These are phyloP conservation scores for Amauroascus niger DNA, from an alignment of 2,329 filamentous ascomycete genomes.

Conservation along the genomic window DNA sequence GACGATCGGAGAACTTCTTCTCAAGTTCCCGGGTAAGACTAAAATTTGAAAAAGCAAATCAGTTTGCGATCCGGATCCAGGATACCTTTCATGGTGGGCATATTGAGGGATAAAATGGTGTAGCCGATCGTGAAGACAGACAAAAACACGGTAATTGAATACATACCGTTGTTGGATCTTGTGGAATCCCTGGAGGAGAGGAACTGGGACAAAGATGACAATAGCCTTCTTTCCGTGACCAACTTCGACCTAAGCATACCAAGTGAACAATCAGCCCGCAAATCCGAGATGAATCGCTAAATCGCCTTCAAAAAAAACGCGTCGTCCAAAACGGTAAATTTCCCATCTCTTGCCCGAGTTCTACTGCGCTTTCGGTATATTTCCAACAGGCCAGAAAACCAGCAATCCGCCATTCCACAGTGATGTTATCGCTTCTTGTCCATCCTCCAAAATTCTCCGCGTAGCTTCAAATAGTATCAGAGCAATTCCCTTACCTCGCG, in stretches of 20 bases:
- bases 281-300: constrained; percentile 16
- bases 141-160: constrained; percentile 16
- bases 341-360: neutral
- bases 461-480: neutral
- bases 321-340: neutral
- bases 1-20: constrained; percentile 99
- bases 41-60: constrained; percentile 7
- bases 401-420: neutral
- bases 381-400: neutral
- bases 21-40: constrained; percentile 99
- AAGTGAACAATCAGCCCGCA: constrained; percentile 24
- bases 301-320: constrained; percentile 4
- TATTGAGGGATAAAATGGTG: neutral
- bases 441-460: neutral
- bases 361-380: neutral
- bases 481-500: constrained; percentile 81
- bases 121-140: neutral
- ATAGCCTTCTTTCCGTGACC: constrained; percentile 99
- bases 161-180: constrained; percentile 98
- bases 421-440: neutral
- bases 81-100: neutral
- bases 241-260: constrained; percentile 78
- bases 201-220: constrained; percentile 99
- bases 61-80: neutral
- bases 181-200: constrained; percentile 97